Conservation (phyloP, 2,329 filamentous ascomycete species). For the Diaporthe sp. region DNA sequence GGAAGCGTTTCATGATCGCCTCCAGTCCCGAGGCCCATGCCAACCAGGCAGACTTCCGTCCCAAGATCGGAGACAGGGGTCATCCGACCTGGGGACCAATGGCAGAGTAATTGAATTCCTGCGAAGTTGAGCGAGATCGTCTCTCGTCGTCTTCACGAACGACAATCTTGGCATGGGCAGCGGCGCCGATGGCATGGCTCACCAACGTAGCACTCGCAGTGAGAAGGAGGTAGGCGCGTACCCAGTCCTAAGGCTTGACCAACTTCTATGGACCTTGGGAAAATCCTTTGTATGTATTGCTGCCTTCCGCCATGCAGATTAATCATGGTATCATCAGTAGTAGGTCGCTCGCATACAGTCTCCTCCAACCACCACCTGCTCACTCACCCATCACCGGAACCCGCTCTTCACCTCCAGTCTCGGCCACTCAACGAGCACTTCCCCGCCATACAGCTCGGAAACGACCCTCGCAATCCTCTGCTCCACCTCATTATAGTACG, state of each 20-base stretch:
- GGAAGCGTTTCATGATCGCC: constrained; percentile 32
- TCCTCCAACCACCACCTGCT: constrained; percentile 20
- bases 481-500: constrained; percentile 73
- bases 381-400: constrained; percentile 53
- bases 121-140: neutral
- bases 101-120: neutral
- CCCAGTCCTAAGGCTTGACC: neutral
- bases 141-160: constrained; percentile 6
- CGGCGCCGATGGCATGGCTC: neutral
- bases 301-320: constrained; percentile 19
- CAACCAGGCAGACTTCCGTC: constrained; percentile 17
- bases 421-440: constrained; percentile 77
- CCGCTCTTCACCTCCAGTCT: constrained; percentile 72
- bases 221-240: neutral
- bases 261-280: neutral
- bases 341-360: neutral
- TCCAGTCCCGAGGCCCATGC: constrained; percentile 9
- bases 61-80: constrained; percentile 19
- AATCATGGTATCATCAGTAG: constrained; percentile 21
- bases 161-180: constrained; percentile 11
- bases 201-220: neutral
- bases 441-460: constrained; percentile 74
- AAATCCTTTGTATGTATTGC: constrained; percentile 4
- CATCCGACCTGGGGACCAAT: neutral
- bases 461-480: constrained; percentile 71